These are phyloP conservation scores for Candida maris DNA, from an alignment of 805 yeast genomes.

Conservation along the genomic window DNA sequence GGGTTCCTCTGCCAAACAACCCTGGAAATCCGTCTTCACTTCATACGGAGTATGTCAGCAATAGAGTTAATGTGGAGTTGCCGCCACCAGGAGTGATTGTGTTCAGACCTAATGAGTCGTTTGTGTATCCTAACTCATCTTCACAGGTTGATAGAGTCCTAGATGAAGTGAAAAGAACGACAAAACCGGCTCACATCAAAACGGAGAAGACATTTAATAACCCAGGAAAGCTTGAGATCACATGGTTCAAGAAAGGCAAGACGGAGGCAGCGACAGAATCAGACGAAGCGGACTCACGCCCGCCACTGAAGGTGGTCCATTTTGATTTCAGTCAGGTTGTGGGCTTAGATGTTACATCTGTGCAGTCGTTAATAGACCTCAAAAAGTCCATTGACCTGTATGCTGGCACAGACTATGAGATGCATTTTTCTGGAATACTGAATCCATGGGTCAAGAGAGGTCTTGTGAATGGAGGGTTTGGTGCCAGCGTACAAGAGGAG, in stretches of 20 bases:
- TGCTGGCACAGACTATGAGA: slow-evolving; percentile 81
- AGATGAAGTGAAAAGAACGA: slow-evolving; percentile 59
- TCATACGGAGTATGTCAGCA: slow-evolving; percentile 44
- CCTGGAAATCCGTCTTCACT: slow-evolving; percentile 18
- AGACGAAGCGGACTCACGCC: slow-evolving; percentile 49
- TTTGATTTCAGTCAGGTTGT: slow-evolving; percentile 79
- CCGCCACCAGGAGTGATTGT: slow-evolving; percentile 93
- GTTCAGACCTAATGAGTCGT: slow-evolving; percentile 76
- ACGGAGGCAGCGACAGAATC: slow-evolving; percentile 23
- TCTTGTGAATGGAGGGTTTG: slow-evolving; percentile 73
- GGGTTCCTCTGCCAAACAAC: slow-evolving; percentile 60
- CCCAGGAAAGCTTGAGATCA: slow-evolving; percentile 59
- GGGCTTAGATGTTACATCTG: slow-evolving; percentile 72
- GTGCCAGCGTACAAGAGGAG: slow-evolving; percentile 30
- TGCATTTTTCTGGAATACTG: slow-evolving; percentile 81
- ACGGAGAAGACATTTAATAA: slow-evolving; percentile 82
- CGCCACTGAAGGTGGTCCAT: slow-evolving; percentile 66
- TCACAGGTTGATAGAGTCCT: slow-evolving; percentile 64
- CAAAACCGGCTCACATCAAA: slow-evolving; percentile 53
- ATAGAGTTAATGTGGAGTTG: slow-evolving; percentile 53
- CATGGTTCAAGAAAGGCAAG: slow-evolving; percentile 19
- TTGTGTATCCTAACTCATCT: slow-evolving; percentile 78
- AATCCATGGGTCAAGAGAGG: slow-evolving; percentile 86
- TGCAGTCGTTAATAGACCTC: slow-evolving; percentile 74
- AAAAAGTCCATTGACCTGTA: slow-evolving; percentile 67